Base-by-base conservation (phyloP, 108 stramenopile species). In the Aurantiochytrium sp. region DNA sequence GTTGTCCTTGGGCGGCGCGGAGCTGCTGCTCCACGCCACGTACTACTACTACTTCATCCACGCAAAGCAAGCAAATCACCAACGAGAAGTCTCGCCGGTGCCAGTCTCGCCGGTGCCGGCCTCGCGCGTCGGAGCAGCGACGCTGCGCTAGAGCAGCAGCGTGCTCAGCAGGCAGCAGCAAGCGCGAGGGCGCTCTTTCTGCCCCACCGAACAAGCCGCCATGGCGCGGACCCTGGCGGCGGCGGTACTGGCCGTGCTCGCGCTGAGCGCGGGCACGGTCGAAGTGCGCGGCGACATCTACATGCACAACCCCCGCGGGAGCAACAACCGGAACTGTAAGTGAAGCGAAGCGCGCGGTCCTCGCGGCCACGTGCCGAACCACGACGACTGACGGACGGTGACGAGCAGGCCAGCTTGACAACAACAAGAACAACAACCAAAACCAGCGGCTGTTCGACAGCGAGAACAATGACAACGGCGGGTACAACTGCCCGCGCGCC, bases 271-370 rank as follows among this genome's bases (percentile, higher is more conserved):
- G 50, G 50, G 50, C 50, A 8, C 59, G 8, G 59, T 34, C 34
- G 32, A 65, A 19, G 59, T 65, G 34, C 59, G 59, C 27, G 81
- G 50, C 31, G 90, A 90, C 32, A 68, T 90, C 31, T 90, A 90
- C 59, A 88, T 90, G 87, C 90, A 90, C 85, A 86, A 34, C 54
- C 87, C 89, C 3, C 89, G 89, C 34, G 91, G 91, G n/a, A 65
- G 85, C 30, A 92, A 92, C 69, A 90, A 92, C 87, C 86, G 91
- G 21, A 92, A 92, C 69, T 92, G 91, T 86, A 89, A 91, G 59
- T 65, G 34, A 65, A 65, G 24, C 22, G 19, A 30, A 65, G 59
- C 59, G 8, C 4, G 3, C 34, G 59, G 32, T 17, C 53, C 17
- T 21, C 21, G 21, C 12, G 53, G 21, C 53, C 53, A 54, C 53